Percentiles rank a stretch among this genome's conserved stretches.
Evolutionary conservation across 2,329 filamentous ascomycete genomes (phyloP).

Genomic region (Nigrospora sphaerica): DNA sequence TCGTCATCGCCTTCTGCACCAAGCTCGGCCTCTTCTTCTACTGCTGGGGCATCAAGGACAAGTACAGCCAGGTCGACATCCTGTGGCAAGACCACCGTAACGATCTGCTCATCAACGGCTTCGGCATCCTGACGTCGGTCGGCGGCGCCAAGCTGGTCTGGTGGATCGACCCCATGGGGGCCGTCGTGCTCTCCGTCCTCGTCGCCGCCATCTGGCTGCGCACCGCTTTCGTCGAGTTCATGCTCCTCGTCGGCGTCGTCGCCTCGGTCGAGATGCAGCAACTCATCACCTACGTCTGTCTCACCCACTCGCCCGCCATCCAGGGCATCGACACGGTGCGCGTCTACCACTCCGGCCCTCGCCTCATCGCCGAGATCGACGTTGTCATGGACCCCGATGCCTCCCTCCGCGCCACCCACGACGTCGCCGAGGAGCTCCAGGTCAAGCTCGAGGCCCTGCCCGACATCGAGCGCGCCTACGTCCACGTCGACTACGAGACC

Average conservation of each 20-base stretch:
- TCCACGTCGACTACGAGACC: constrained; percentile 96
- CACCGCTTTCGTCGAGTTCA: constrained; percentile 83
- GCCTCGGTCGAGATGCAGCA: constrained; percentile 82
- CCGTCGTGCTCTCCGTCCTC: constrained; percentile 72
- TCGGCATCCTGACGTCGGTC: constrained; percentile 86
- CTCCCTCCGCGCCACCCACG: constrained; percentile 73
- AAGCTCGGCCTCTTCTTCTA: constrained; percentile 83
- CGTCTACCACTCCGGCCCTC: constrained; percentile 82
- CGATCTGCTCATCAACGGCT: constrained; percentile 92
- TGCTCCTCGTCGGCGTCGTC: constrained; percentile 83
- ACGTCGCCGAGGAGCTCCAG: constrained; percentile 89
- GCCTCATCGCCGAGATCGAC: constrained; percentile 91
- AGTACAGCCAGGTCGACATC: constrained; percentile 86
- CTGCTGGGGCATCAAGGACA: constrained; percentile 85
- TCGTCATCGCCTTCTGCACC: constrained; percentile 74
- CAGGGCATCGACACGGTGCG: constrained; percentile 89
- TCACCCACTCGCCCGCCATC: constrained; percentile 82
- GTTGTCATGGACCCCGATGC: constrained; percentile 81
- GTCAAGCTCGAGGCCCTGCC: constrained; percentile 89
- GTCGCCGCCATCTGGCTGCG: constrained; percentile 76
- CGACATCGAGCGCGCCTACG: constrained; percentile 87
- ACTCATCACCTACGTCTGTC: constrained; percentile 91
- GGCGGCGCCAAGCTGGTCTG: constrained; percentile 80
- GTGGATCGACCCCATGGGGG: constrained; percentile 94
- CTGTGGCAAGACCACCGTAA: constrained; percentile 97